These are phyloP conservation scores for Fragaria iinumae DNA, from an alignment of 306 rosid species.

Conservation along the genomic window DNA sequence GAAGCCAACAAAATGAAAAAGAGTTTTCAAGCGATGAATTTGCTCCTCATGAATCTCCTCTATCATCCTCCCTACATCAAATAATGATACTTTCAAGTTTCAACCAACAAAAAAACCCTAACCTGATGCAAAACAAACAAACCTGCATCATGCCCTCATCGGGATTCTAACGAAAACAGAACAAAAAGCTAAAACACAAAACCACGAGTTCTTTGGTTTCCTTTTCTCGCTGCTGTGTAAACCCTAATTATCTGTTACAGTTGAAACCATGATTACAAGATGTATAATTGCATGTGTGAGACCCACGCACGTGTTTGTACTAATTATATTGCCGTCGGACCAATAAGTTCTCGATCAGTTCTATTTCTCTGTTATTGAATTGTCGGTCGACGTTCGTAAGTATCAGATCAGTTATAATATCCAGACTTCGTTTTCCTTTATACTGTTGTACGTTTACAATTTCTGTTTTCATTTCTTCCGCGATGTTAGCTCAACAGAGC, in stretches of 20 bases:
- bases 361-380: not conserved
- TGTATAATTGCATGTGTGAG: not conserved
- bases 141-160: no score
- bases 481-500: not conserved
- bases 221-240: not conserved
- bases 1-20: no score
- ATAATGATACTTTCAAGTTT: no score
- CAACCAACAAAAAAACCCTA: no score
- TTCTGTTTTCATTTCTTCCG: not conserved
- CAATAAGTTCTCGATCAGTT: not conserved
- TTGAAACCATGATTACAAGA: not conserved
- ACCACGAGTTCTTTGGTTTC: no score
- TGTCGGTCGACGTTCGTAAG: not conserved
- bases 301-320: not conserved
- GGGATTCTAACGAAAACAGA: no score
- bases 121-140: no score
- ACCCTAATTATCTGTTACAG: not conserved
- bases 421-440: not conserved
- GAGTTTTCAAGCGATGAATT: no score
- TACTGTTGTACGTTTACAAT: not conserved
- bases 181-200: no score
- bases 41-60: no score
- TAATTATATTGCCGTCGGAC: conserved; percentile 10
- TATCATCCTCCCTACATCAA: no score
- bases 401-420: not conserved